Percentiles rank a stretch among this genome's conserved stretches.
These are phyloP conservation scores for Trichoderma oligosporum DNA, from an alignment of 2,329 filamentous ascomycete genomes.

Conservation along the genomic window DNA sequence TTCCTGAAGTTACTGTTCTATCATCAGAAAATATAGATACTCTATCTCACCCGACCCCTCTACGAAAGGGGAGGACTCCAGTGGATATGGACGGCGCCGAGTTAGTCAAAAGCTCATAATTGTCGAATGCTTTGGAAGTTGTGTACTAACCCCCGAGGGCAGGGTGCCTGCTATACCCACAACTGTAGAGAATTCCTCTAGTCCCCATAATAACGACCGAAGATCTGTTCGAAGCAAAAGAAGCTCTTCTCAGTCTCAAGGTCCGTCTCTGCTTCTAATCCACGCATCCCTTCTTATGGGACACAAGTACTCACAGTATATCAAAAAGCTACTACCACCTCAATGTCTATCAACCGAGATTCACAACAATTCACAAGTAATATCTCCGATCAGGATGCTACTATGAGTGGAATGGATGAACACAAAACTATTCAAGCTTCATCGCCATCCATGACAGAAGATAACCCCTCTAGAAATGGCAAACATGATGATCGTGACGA, in stretches of 20 bases:
- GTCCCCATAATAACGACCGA: constrained; percentile 54
- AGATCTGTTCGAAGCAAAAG: constrained; percentile 73
- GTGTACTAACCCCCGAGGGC: background rate
- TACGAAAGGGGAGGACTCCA: constrained; percentile 56
- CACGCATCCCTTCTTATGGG: background rate
- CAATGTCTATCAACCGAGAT: background rate
- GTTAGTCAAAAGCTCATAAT: constrained; percentile 42
- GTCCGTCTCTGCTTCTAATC: constrained; percentile 26
- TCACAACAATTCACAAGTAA: background rate
- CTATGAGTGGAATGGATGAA: constrained; percentile 12
- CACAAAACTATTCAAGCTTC: background rate
- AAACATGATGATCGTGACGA: background rate
- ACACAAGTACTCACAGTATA: background rate
- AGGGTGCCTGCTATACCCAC: constrained; percentile 8
- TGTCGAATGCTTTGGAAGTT: background rate
- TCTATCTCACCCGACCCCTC: constrained; percentile 43
- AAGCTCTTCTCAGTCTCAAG: constrained; percentile 44
- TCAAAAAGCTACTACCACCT: background rate
- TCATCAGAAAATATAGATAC: constrained; percentile 32
- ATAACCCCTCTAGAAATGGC: background rate
- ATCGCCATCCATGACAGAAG: constrained; percentile 24
- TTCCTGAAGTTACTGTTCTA: constrained; percentile 46
- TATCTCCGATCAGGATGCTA: constrained; percentile 6
- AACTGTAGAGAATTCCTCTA: constrained; percentile 1
- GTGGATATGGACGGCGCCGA: constrained; percentile 75